Base-by-base conservation (phyloP, 805 yeast genomes). In the Brettanomyces anomalus region DNA sequence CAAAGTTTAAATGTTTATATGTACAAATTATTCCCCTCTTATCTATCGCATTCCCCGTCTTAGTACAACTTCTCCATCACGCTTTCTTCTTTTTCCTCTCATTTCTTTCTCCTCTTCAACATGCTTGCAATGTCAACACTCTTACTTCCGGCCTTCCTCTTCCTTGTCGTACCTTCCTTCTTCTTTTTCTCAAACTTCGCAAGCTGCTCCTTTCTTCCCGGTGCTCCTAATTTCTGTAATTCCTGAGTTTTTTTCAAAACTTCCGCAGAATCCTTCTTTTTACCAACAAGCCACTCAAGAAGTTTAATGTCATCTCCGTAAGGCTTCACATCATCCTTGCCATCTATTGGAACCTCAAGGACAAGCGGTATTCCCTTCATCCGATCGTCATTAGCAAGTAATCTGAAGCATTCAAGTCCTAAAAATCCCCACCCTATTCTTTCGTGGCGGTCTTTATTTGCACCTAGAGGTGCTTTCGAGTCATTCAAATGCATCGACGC, bases 401-500 rank as follows among this genome's bases (percentile, higher is more conserved):
- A 63, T 50, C 95, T 67, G 60, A 93, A 93, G 13, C 81, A 77
- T 51, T 90, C 96, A 37, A 93, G 67, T 0, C 96, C 96, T 37
- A 93, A 56, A 54, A 85, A 93, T 0, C 98, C 98, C 50, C 76
- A 70, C 1, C 98, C 98, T 33, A 93, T 64, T 46, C 79, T 77
- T 58, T 93, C 95, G 59, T 93, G 98, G 43, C 90, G 72, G 61
- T 93, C 98, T 48, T 95, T 72, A 53, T 86, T 86, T 19, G 95
- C 88, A 2, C 82, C 93, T 36, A 85, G 60, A 3, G 97, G 97
- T 3, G 95, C 94, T 64, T 90, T 89, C 6, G 97, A 90, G 58
- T 93, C 98, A 58, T 93, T 93, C 44, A 93, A 64, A 64, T 93
- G 98, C 39, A 93, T 73, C 1, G 94, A 89, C 19, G 79, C 64